phyloP scores from a whole-genome alignment of 2,329 filamentous ascomycete species.

The Cladosporium sphaerospermum region DNA sequence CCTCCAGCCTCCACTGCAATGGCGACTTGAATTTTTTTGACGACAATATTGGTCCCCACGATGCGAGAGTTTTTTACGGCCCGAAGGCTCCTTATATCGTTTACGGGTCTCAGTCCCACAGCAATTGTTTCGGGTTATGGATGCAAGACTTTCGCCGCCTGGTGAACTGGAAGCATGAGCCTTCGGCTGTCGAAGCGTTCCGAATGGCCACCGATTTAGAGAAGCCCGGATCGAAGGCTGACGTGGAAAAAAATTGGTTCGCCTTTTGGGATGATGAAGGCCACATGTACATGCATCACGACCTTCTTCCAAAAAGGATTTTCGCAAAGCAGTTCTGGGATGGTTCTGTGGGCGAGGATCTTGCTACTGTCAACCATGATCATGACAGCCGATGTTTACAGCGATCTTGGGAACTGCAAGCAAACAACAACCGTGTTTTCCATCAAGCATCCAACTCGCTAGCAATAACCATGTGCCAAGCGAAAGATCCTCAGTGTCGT shows the following conservation, averaged over 20 bases:
- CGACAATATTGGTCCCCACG: slow-evolving; percentile 49
- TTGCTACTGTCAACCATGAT: slow-evolving; percentile 34
- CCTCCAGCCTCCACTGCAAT: slow-evolving; percentile 28
- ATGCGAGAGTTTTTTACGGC: slow-evolving; percentile 53
- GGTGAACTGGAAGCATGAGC: slow-evolving; percentile 29
- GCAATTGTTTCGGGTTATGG: slow-evolving; percentile 54
- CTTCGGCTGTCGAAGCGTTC: slow-evolving; percentile 29
- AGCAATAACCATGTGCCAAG: slow-evolving; percentile 48
- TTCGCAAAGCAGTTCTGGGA: slow-evolving; percentile 44
- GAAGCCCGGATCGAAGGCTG: slow-evolving; percentile 40
- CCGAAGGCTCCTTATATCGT: slow-evolving; percentile 46
- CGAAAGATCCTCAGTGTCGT: slow-evolving; percentile 40
- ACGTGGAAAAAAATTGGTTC: slow-evolving; percentile 58
- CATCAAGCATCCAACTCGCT: slow-evolving; percentile 58
- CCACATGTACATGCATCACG: slow-evolving; percentile 48
- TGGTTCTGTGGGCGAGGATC: slow-evolving; percentile 44
- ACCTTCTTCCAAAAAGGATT: slow-evolving; percentile 44
- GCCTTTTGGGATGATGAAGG: slow-evolving; percentile 51
- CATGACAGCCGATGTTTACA: slow-evolving; percentile 47
- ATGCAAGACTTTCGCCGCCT: slow-evolving; percentile 49
- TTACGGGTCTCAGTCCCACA: slow-evolving; percentile 51
- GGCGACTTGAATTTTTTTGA: slow-evolving; percentile 39
- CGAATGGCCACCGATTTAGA: slow-evolving; percentile 45
- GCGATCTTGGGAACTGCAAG: slow-evolving; percentile 14
- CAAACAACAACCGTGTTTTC: slow-evolving; percentile 31